Evolutionary conservation across 441 rosid species (phyloP).

Genomic region (Gossypium trilobum): DNA sequence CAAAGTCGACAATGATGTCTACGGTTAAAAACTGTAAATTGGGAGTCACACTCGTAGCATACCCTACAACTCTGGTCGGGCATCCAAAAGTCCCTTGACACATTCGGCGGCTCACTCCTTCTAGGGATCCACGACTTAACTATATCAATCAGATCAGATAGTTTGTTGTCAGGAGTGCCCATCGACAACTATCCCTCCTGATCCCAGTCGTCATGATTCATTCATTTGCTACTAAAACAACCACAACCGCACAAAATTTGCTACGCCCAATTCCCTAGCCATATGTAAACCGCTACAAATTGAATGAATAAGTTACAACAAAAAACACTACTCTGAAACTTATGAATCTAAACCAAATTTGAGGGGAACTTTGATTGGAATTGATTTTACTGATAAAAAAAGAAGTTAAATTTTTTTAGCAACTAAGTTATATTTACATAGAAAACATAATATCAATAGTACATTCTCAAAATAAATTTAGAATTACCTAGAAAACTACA

Average conservation of each 20-base stretch:
- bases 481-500: constrained; percentile 12
- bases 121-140: constrained; percentile 48
- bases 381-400: neutral
- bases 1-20: constrained; percentile 69
- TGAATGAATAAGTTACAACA: neutral
- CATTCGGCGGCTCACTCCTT: constrained; percentile 32
- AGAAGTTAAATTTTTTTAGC: neutral
- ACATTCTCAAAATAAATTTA: neutral
- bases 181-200: constrained; percentile 41
- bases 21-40: constrained; percentile 49
- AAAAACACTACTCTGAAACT: neutral
- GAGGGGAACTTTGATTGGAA: neutral
- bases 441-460: neutral
- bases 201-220: constrained; percentile 42
- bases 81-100: constrained; percentile 77
- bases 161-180: constrained; percentile 44
- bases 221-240: constrained; percentile 39
- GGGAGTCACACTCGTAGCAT: constrained; percentile 68
- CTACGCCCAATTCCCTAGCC: constrained; percentile 16
- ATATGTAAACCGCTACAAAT: constrained; percentile 10
- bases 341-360: neutral
- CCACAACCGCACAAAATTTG: constrained; percentile 13
- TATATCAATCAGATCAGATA: constrained; percentile 37
- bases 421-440: neutral
- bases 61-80: constrained; percentile 73